Percentiles rank a stretch among this genome's conserved stretches.
These are phyloP conservation scores for Phyllostachys edulis DNA, from an alignment of 176 grass and related monocot species.

Conservation along the genomic window DNA sequence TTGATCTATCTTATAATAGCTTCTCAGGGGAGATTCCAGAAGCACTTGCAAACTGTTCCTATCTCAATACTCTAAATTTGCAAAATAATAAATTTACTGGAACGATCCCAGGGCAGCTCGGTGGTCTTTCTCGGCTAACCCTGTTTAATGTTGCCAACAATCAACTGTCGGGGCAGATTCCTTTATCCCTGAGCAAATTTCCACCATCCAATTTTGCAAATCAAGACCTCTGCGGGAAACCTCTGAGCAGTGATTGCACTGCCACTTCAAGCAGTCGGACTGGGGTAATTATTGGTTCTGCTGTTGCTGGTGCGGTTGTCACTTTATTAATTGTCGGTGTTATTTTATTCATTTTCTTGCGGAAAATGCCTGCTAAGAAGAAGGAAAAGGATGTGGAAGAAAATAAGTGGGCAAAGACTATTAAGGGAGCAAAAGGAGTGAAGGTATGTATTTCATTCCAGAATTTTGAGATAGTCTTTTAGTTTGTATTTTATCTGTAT, in stretches of 20 bases:
- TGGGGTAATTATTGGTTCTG: slow-evolving; percentile 73
- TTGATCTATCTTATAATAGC: slow-evolving; percentile 88
- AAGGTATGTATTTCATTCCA: slow-evolving; percentile 52
- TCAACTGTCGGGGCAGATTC: slow-evolving; percentile 60
- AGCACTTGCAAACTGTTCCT: slow-evolving; percentile 57
- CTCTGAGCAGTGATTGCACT: slow-evolving; percentile 44
- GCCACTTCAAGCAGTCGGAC: slow-evolving; percentile 39
- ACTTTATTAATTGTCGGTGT: slow-evolving; percentile 53
- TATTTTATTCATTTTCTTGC: slow-evolving; percentile 76
- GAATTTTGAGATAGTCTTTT: not conserved
- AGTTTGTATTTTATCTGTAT: not conserved
- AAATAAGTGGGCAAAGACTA: slow-evolving; percentile 94
- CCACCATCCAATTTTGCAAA: slow-evolving; percentile 47
- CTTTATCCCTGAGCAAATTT: slow-evolving; percentile 34
- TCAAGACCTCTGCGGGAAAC: slow-evolving; percentile 59
- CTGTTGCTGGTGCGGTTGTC: slow-evolving; percentile 65
- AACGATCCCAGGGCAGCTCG: slow-evolving; percentile 64
- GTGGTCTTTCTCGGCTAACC: slow-evolving; percentile 42
- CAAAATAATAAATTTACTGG: slow-evolving; percentile 77
- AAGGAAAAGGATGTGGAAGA: slow-evolving; percentile 81
- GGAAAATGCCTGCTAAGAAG: slow-evolving; percentile 71
- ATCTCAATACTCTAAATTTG: slow-evolving; percentile 69
- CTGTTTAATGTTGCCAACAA: slow-evolving; percentile 78
- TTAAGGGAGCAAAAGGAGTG: slow-evolving; percentile 76
- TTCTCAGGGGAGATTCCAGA: slow-evolving; percentile 85